Evolutionary conservation across 495 filamentous ascomycete species (phyloP).

Genomic region (Lepidopterella palustris): DNA sequence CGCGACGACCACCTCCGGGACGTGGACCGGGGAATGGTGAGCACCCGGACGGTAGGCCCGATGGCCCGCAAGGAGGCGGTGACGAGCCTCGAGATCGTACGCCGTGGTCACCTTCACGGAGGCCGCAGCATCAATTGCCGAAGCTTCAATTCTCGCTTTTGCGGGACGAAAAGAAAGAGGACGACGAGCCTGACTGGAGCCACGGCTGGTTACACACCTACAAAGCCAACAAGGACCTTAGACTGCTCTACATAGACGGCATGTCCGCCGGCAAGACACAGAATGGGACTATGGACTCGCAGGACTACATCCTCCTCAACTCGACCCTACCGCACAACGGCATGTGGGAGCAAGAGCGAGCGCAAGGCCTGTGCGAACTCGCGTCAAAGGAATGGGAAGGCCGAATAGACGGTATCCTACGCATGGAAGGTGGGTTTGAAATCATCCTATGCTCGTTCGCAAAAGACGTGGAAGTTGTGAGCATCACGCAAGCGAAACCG

Average conservation of each 20-base stretch:
- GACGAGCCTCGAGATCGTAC: neutral
- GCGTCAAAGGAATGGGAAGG: conserved; percentile 42
- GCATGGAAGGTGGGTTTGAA: conserved; percentile 66
- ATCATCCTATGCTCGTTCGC: conserved; percentile 60
- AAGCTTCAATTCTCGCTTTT: no score
- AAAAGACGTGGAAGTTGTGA: conserved; percentile 14
- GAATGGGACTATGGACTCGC: conserved; percentile 56
- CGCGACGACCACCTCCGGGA: conserved; percentile 1
- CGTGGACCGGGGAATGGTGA: neutral
- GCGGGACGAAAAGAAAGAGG: no score
- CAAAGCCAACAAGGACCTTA: conserved; percentile 42
- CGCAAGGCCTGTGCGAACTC: conserved; percentile 46
- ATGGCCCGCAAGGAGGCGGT: neutral
- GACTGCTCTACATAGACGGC: conserved; percentile 57
- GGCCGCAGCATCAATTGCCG: no score
- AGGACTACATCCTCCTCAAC: conserved; percentile 48
- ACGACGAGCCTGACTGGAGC: neutral
- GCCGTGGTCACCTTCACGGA: no score
- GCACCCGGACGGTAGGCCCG: neutral
- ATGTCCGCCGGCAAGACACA: conserved; percentile 52
- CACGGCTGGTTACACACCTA: conserved; percentile 53
- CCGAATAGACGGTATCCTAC: conserved; percentile 53
- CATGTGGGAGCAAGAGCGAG: conserved; percentile 44
- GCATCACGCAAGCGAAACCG: conserved; percentile 12
- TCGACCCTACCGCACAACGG: conserved; percentile 15